Conservation (phyloP, 2,329 filamentous ascomycete genomes). For the Bretziella fagacearum region DNA sequence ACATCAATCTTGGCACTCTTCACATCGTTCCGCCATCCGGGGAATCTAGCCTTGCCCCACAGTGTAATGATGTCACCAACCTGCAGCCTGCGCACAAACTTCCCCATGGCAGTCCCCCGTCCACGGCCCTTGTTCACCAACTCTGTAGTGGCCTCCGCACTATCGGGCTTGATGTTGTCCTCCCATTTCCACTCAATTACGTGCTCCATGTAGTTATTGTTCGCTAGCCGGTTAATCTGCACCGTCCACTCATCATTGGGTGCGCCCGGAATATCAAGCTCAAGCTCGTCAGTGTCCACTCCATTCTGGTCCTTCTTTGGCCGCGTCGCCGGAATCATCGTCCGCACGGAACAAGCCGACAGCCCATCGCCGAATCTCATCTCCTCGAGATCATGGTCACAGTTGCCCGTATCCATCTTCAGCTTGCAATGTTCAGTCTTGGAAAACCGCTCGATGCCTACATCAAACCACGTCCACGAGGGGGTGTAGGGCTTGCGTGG, state of each 20-base stretch:
- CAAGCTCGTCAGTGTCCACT: constrained; percentile 19
- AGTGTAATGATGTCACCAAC: constrained; percentile 45
- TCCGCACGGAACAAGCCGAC: constrained; percentile 23
- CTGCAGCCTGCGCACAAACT: constrained; percentile 37
- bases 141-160: constrained; percentile 22
- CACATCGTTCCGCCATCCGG: constrained; percentile 35
- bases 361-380: constrained; percentile 15
- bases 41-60: constrained; percentile 42
- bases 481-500: not conserved
- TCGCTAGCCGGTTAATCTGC: constrained; percentile 30
- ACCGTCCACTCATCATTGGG: constrained; percentile 26
- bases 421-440: constrained; percentile 14
- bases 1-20: constrained; percentile 35
- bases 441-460: constrained; percentile 40
- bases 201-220: constrained; percentile 24
- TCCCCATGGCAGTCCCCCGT: constrained; percentile 31
- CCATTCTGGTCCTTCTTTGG: not conserved
- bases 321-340: constrained; percentile 22
- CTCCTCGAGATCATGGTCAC: not conserved
- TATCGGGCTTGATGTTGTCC: constrained; percentile 31
- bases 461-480: constrained; percentile 48
- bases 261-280: constrained; percentile 21
- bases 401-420: constrained; percentile 12
- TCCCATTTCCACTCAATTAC: constrained; percentile 35
- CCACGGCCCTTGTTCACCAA: constrained; percentile 33